Conservation (phyloP, 2,329 filamentous ascomycete species). For the Sordariomycetes sp. region DNA sequence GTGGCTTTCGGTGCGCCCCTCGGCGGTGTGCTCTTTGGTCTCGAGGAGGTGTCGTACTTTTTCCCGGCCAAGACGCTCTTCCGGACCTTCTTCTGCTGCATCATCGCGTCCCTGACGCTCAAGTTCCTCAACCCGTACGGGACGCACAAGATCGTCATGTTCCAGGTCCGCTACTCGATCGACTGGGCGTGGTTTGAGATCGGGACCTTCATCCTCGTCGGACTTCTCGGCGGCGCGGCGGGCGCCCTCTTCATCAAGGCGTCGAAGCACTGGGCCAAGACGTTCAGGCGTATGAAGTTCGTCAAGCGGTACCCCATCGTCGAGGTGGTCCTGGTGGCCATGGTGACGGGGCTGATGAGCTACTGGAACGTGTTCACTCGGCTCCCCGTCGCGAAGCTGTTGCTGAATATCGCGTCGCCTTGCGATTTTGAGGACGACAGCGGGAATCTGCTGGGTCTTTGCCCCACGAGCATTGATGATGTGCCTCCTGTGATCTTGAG, state of each 20-base stretch:
- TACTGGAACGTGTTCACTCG: conserved; percentile 93
- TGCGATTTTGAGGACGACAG: conserved; percentile 58
- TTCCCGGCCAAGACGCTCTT: conserved; percentile 97
- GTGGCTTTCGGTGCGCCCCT: conserved; percentile 86
- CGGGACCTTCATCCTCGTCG: conserved; percentile 70
- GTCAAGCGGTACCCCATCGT: conserved; percentile 78
- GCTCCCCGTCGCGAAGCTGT: conserved; percentile 75
- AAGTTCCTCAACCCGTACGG: conserved; percentile 96
- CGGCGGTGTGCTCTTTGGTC: conserved; percentile 79
- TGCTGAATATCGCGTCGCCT: conserved; percentile 82
- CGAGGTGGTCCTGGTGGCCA: conserved; percentile 77
- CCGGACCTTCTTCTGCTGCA: conserved; percentile 96
- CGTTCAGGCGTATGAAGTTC: conserved; percentile 65
- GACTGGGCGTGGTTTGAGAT: conserved; percentile 96
- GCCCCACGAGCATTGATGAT: conserved; percentile 55
- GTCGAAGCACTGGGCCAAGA: conserved; percentile 76
- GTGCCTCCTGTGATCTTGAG: conserved; percentile 67
- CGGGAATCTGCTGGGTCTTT: conserved; percentile 59
- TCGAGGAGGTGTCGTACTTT: conserved; percentile 95
- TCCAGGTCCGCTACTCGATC: conserved; percentile 77
- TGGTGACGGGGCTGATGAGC: conserved; percentile 70
- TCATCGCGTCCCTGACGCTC: conserved; percentile 77
- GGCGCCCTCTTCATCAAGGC: conserved; percentile 97
- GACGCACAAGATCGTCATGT: conserved; percentile 91
- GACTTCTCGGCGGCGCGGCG: conserved; percentile 68